phyloP scores from a whole-genome alignment of 805 yeast genomes.

The Candida ficus region DNA sequence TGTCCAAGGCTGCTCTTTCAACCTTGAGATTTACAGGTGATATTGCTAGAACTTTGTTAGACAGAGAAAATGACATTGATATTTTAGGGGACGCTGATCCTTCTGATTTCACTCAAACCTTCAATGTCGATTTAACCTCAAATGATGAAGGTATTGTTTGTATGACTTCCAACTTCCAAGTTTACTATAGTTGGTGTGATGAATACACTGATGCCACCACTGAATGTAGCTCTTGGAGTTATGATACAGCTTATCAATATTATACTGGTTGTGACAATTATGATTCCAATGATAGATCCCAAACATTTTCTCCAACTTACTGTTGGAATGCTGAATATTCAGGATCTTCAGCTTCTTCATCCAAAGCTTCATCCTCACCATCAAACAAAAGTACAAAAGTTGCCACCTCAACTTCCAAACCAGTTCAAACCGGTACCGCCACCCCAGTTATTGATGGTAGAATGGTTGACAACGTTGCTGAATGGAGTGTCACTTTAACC shows the following conservation, averaged over 20 bases:
- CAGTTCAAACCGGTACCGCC: not conserved
- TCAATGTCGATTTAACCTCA: constrained; percentile 3
- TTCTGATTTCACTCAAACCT: constrained; percentile 8
- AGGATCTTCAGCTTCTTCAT: not conserved
- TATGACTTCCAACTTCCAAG: constrained; percentile 9
- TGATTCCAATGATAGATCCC: constrained; percentile 18
- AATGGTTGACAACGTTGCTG: not conserved
- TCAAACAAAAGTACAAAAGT: not conserved
- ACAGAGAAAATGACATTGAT: too few species aligned
- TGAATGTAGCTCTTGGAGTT: constrained; percentile 19
- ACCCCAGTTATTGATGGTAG: too few species aligned
- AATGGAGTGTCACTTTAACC: too few species aligned
- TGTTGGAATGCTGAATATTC: constrained; percentile 21
- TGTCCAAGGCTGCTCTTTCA: constrained; percentile 7
- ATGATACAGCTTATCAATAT: constrained; percentile 19
- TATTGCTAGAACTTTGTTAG: not conserved
- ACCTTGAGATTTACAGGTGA: constrained; percentile 14
- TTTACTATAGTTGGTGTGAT: constrained; percentile 16
- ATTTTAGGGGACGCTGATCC: constrained; percentile 6
- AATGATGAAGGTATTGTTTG: constrained; percentile 3
- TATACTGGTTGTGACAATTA: constrained; percentile 18
- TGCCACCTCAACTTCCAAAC: not conserved
- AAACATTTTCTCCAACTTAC: constrained; percentile 19
- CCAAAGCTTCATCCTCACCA: not conserved
- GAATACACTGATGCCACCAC: too few species aligned